A percentile compares a stretch with the other conserved stretches of the same genome.
Conservation (phyloP, 257 asterid species). For the Ocimum tenuiflorum region DNA sequence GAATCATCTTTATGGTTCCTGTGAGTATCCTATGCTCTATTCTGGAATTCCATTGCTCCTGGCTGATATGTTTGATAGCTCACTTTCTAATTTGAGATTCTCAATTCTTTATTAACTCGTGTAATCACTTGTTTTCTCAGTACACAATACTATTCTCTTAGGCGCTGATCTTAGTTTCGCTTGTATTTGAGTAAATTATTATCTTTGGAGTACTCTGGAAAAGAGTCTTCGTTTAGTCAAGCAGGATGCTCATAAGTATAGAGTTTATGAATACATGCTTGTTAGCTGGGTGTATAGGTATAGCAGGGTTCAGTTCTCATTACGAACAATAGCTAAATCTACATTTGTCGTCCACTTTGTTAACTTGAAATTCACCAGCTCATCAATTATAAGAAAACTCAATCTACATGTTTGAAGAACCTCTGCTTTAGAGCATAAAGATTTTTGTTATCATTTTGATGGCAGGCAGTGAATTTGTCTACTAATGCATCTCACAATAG, state of each 20-base stretch:
- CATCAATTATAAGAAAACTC: no score
- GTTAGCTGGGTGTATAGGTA: no score
- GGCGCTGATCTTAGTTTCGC: not conserved
- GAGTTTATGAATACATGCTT: no score
- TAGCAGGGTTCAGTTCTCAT: no score
- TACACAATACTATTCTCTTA: not conserved
- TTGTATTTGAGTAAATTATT: not conserved
- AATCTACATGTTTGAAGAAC: no score
- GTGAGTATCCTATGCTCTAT: conserved; percentile 42
- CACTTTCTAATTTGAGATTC: not conserved
- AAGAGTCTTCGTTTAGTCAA: not conserved
- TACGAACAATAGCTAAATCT: no score
- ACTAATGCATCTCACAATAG: no score
- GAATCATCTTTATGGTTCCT: conserved; percentile 98
- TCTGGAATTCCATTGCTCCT: not conserved
- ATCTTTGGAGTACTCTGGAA: not conserved
- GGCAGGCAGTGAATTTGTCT: no score
- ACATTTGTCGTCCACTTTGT: no score
- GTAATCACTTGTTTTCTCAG: not conserved
- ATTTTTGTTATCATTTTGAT: no score
- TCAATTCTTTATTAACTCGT: not conserved
- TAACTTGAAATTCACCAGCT: no score
- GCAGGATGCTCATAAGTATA: not conserved
- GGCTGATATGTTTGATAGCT: not conserved
- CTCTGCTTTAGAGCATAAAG: no score